A percentile compares a stretch with the other conserved stretches of the same genome.
Evolutionary conservation across 2,329 filamentous ascomycete species (phyloP).

Genomic region (Aspergillus sp.): DNA sequence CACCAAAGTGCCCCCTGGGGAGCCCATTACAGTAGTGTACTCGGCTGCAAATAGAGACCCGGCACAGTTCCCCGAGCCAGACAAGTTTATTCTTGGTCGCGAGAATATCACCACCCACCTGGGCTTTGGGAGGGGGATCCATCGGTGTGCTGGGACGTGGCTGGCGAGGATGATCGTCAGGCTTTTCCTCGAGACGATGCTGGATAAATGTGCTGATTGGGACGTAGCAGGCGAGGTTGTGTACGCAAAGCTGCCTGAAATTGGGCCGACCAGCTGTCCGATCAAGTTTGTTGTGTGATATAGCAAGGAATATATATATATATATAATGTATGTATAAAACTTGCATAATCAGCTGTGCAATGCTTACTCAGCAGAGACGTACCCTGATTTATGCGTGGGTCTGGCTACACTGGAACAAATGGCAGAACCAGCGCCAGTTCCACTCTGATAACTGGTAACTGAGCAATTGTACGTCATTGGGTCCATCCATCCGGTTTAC

Average conservation of each 20-base stretch:
- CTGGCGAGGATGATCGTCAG: not conserved
- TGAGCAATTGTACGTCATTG: no score
- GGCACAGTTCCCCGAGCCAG: not conserved
- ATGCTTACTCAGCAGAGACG: no score
- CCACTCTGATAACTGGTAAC: no score
- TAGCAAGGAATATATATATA: no score
- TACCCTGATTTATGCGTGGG: no score
- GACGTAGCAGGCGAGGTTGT: not conserved
- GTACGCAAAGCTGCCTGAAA: not conserved
- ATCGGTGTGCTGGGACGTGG: not conserved
- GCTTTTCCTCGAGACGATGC: not conserved
- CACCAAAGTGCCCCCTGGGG: not conserved
- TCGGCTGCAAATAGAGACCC: not conserved
- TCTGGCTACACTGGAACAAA: no score
- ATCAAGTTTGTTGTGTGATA: not conserved
- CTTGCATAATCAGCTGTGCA: no score
- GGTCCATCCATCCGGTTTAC: no score
- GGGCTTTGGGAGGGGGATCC: not conserved
- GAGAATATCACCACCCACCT: not conserved
- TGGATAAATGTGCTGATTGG: not conserved
- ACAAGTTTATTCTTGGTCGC: not conserved
- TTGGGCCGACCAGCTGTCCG: not conserved
- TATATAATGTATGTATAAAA: no score
- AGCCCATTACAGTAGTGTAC: not conserved
- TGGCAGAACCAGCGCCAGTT: no score